phyloP scores from a whole-genome alignment of 768 basidiomycete genomes.

The Xerocomellus dryophilus region DNA sequence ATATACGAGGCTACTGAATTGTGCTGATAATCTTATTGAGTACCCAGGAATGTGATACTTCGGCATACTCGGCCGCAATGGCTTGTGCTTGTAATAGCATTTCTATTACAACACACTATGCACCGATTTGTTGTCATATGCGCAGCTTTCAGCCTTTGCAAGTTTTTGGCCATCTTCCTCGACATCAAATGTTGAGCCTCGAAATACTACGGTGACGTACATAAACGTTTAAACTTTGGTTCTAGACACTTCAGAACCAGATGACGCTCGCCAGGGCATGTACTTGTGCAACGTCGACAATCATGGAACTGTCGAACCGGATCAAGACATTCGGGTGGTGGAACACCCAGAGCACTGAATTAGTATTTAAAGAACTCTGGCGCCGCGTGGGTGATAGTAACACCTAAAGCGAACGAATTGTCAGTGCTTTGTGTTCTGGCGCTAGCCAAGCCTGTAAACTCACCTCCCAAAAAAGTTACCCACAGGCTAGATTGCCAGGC shows the following conservation, averaged over 20 bases:
- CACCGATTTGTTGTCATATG: constrained; percentile 59
- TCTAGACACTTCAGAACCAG: constrained; percentile 47
- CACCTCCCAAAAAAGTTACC: constrained; percentile 68
- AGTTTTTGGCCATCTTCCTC: constrained; percentile 68
- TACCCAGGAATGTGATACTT: no score
- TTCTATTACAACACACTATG: no score
- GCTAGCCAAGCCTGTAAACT: neutral
- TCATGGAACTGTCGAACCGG: constrained; percentile 43
- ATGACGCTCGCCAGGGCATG: constrained; percentile 49
- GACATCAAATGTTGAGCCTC: neutral
- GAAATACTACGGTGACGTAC: neutral
- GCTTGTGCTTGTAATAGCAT: no score
- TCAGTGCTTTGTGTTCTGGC: neutral
- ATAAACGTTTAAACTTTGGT: no score
- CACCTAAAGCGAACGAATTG: constrained; percentile 35
- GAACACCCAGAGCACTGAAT: constrained; percentile 54
- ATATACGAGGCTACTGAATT: no score
- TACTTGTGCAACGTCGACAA: constrained; percentile 63
- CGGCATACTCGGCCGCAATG: no score
- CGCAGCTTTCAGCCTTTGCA: constrained; percentile 62
- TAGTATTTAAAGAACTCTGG: no score
- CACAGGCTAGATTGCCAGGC: constrained; percentile 35
- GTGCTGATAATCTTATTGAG: no score
- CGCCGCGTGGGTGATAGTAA: constrained; percentile 55
- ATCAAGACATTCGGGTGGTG: constrained; percentile 55